These are phyloP conservation scores for Peltaster fructicola DNA, from an alignment of 2,329 filamentous ascomycete species.

Conservation along the genomic window DNA sequence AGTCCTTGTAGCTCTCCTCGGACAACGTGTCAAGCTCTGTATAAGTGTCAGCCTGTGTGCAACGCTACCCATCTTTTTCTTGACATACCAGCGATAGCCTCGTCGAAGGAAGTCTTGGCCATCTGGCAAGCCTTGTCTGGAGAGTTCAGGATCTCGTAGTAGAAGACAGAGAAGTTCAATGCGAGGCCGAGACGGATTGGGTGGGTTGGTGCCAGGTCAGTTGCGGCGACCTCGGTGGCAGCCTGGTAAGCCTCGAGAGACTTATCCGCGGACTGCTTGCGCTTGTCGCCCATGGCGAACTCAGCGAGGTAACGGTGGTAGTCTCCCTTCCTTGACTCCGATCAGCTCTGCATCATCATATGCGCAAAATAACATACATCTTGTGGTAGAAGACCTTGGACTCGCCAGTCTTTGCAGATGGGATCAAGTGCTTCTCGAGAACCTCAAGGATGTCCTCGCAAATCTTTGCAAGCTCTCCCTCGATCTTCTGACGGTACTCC, in stretches of 20 bases:
- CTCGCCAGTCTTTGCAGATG: constrained; percentile 85
- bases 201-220: constrained; percentile 78
- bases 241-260: constrained; percentile 95
- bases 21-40: constrained; percentile 86
- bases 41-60: background rate
- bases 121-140: constrained; percentile 96
- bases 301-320: constrained; percentile 98
- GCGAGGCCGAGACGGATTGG: constrained; percentile 84
- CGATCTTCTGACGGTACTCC: constrained; percentile 98
- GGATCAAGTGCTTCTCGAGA: constrained; percentile 83
- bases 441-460: constrained; percentile 95
- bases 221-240: constrained; percentile 77
- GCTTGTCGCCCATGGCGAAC: constrained; percentile 85
- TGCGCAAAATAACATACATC: constrained; percentile 47
- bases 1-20: constrained; percentile 99
- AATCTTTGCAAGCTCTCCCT: constrained; percentile 90
- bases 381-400: constrained; percentile 99
- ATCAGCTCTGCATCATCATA: constrained; percentile 3
- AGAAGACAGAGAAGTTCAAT: constrained; percentile 96
- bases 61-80: background rate
- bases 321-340: constrained; percentile 74
- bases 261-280: constrained; percentile 85
- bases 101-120: constrained; percentile 88
- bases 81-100: constrained; percentile 75
- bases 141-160: constrained; percentile 99